phyloP scores from a whole-genome alignment of 2,329 filamentous ascomycete genomes.

The Epichloe elymi region DNA sequence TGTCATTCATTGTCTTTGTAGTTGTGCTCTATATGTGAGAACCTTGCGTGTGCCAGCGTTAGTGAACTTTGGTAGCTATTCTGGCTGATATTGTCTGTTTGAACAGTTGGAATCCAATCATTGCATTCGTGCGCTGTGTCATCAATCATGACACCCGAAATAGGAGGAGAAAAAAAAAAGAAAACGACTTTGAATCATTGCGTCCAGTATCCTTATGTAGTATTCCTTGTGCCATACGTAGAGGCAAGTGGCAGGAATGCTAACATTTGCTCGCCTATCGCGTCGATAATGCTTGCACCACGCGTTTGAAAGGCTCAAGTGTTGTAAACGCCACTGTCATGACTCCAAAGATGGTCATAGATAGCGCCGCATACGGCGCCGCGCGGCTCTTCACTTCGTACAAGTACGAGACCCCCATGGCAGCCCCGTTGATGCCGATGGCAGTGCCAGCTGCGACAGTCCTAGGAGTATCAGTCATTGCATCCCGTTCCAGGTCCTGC shows the following conservation, averaged over 20 bases:
- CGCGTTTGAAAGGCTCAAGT: slow-evolving; percentile 29
- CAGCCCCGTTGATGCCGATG: slow-evolving; percentile 44
- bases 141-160: neutral
- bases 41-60: neutral
- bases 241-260: neutral
- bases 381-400: slow-evolving; percentile 39
- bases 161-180: neutral
- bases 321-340: slow-evolving; percentile 42
- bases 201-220: neutral
- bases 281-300: slow-evolving; percentile 22
- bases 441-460: slow-evolving; percentile 38
- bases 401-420: slow-evolving; percentile 45
- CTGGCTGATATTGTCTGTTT: neutral
- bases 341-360: slow-evolving; percentile 44
- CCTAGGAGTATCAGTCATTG: slow-evolving; percentile 15
- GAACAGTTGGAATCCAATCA: neutral
- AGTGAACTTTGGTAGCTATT: neutral
- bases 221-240: neutral
- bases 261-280: neutral
- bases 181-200: neutral
- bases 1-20: neutral
- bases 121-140: neutral
- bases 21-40: neutral
- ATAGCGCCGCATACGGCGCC: slow-evolving; percentile 41
- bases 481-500: neutral